Percentiles rank a stretch among this genome's conserved stretches.
Evolutionary conservation across 306 rosid species (phyloP).

Genomic region (Corylus avellana): DNA sequence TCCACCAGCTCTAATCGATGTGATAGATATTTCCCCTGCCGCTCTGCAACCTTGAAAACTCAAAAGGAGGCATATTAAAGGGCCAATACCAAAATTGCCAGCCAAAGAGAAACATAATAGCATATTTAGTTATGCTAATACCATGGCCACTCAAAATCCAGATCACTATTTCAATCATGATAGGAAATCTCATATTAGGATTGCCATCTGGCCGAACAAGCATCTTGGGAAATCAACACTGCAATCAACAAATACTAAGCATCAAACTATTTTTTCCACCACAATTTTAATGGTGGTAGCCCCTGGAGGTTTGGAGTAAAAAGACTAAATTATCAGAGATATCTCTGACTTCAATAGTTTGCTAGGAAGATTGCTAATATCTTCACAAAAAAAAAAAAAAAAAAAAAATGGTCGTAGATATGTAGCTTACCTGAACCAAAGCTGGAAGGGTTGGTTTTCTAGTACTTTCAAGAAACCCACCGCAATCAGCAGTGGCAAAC

Average conservation of each 20-base stretch:
- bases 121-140: background rate
- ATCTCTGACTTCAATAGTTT: background rate
- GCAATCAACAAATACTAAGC: background rate
- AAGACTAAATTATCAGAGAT: background rate
- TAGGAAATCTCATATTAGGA: background rate
- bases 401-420: background rate
- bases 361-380: conserved; percentile 16
- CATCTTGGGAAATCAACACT: background rate
- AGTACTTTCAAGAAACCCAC: conserved; percentile 80
- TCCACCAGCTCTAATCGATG: conserved; percentile 59
- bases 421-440: conserved; percentile 74
- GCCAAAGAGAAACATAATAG: no score
- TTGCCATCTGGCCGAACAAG: background rate
- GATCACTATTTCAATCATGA: background rate
- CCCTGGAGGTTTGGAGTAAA: no score
- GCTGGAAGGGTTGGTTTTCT: conserved; percentile 86
- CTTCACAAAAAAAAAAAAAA: no score
- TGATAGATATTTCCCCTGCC: conserved; percentile 81
- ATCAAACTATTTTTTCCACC: background rate
- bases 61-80: conserved; percentile 8
- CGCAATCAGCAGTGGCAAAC: conserved; percentile 87
- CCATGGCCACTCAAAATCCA: no score
- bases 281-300: background rate
- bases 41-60: conserved; percentile 79
- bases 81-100: background rate